Evolutionary conservation across 805 yeast species (phyloP).

Genomic region (Yamadazyma nakazawae): DNA sequence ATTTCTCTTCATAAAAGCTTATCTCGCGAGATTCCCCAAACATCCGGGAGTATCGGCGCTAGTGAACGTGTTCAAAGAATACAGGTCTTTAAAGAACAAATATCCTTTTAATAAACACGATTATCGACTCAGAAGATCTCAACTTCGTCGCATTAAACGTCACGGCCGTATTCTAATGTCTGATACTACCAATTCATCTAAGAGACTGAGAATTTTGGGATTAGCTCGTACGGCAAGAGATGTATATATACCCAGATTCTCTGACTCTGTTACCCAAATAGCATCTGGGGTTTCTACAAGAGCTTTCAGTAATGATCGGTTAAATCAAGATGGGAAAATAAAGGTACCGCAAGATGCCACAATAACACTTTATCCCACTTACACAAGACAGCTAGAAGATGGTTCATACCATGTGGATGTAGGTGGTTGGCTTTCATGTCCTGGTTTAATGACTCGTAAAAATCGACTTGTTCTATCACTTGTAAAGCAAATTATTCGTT

Average conservation of each 20-base stretch:
- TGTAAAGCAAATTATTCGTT: constrained; percentile 62
- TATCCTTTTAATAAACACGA: constrained; percentile 15
- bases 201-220: constrained; percentile 46
- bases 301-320: constrained; percentile 25
- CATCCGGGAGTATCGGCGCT: constrained; percentile 2
- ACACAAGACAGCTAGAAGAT: constrained; percentile 26
- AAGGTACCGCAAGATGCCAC: constrained; percentile 54
- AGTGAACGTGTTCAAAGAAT: constrained; percentile 30
- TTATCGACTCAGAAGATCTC: constrained; percentile 5
- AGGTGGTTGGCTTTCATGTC: constrained; percentile 69
- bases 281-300: constrained; percentile 44
- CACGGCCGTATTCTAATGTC: constrained; percentile 17
- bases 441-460: constrained; percentile 68
- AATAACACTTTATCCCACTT: constrained; percentile 47
- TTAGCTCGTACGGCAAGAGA: constrained; percentile 55
- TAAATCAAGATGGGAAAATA: constrained; percentile 27
- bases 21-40: constrained; percentile 3
- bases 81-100: constrained; percentile 18
- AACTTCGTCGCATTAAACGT: constrained; percentile 13
- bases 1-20: not conserved
- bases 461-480: constrained; percentile 66
- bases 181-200: not conserved
- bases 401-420: constrained; percentile 48
- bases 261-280: constrained; percentile 46
- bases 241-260: constrained; percentile 51